Evolutionary conservation across 2,329 filamentous ascomycete genomes (phyloP).

Genomic region (Dactylellina parvicollis): DNA sequence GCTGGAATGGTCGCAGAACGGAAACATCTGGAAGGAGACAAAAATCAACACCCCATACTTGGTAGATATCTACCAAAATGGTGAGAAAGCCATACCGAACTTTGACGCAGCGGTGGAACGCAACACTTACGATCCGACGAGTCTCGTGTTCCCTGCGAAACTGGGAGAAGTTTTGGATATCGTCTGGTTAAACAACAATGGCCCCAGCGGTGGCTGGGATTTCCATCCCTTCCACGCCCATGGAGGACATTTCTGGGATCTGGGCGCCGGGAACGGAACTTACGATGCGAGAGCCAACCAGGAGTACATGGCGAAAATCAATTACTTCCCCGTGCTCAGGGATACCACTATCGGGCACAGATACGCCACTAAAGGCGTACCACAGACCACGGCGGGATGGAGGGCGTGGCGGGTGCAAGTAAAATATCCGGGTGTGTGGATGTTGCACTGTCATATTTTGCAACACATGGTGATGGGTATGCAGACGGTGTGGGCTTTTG

Average conservation of each 20-base stretch:
- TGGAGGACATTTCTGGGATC: slow-evolving; percentile 67
- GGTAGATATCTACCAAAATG: slow-evolving; percentile 66
- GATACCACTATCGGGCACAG: slow-evolving; percentile 69
- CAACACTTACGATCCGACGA: slow-evolving; percentile 67
- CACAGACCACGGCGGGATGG: slow-evolving; percentile 67
- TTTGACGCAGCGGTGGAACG: slow-evolving; percentile 66
- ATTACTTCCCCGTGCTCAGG: slow-evolving; percentile 61
- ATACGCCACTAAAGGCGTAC: slow-evolving; percentile 63
- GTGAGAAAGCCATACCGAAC: slow-evolving; percentile 65
- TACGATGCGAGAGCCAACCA: slow-evolving; percentile 67
- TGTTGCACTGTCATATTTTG: slow-evolving; percentile 71
- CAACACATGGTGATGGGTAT: slow-evolving; percentile 70
- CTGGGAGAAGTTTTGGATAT: slow-evolving; percentile 70
- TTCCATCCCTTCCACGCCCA: slow-evolving; percentile 69
- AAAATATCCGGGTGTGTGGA: slow-evolving; percentile 68
- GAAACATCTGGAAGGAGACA: slow-evolving; percentile 64
- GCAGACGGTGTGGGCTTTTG: slow-evolving; percentile 63
- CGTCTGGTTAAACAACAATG: slow-evolving; percentile 64
- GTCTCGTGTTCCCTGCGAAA: slow-evolving; percentile 66
- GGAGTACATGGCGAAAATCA: slow-evolving; percentile 59
- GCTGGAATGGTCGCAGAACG: slow-evolving; percentile 61
- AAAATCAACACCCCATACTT: slow-evolving; percentile 64
- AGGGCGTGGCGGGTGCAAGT: slow-evolving; percentile 70
- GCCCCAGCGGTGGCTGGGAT: slow-evolving; percentile 61
- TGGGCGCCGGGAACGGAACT: slow-evolving; percentile 67